Evolutionary conservation across 2,329 filamentous ascomycete species (phyloP).

Genomic region (Ascochyta pisi): DNA sequence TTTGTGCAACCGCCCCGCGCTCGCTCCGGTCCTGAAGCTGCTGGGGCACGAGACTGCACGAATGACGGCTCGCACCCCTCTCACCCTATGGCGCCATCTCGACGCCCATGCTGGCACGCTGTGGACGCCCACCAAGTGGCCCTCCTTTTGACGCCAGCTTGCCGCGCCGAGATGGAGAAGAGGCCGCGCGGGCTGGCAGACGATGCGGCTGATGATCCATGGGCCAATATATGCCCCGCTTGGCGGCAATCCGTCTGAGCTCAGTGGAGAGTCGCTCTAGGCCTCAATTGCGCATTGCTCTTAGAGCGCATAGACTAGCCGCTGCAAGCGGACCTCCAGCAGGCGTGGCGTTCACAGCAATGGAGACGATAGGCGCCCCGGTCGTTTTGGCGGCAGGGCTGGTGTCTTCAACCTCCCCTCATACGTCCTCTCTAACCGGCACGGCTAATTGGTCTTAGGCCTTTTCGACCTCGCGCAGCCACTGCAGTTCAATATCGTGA

Average conservation of each 20-base stretch:
- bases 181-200: conserved; percentile 28
- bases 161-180: conserved; percentile 24
- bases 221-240: conserved; percentile 47
- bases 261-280: conserved; percentile 43
- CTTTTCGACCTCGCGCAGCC: conserved; percentile 27
- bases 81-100: conserved; percentile 32
- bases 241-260: conserved; percentile 49
- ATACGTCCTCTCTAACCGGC: conserved; percentile 27
- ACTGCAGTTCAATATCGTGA: conserved; percentile 19
- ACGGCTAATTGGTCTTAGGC: conserved; percentile 47
- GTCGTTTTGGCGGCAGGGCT: conserved; percentile 39
- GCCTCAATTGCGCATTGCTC: conserved; percentile 44
- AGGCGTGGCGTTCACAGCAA: conserved; percentile 38
- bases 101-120: conserved; percentile 15
- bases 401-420: conserved; percentile 32
- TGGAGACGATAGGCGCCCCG: conserved; percentile 41
- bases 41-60: conserved; percentile 35
- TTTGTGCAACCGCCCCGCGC: conserved; percentile 39
- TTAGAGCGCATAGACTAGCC: conserved; percentile 42
- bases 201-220: conserved; percentile 50
- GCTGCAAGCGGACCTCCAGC: conserved; percentile 45
- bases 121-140: conserved; percentile 13
- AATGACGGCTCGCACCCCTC: conserved; percentile 19
- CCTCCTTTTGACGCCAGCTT: conserved; percentile 27
- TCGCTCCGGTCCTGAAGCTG: conserved; percentile 26